A percentile compares a stretch with the other conserved stretches of the same genome.
Conservation (phyloP, 768 basidiomycete species). For the Pleurotus djamor region DNA sequence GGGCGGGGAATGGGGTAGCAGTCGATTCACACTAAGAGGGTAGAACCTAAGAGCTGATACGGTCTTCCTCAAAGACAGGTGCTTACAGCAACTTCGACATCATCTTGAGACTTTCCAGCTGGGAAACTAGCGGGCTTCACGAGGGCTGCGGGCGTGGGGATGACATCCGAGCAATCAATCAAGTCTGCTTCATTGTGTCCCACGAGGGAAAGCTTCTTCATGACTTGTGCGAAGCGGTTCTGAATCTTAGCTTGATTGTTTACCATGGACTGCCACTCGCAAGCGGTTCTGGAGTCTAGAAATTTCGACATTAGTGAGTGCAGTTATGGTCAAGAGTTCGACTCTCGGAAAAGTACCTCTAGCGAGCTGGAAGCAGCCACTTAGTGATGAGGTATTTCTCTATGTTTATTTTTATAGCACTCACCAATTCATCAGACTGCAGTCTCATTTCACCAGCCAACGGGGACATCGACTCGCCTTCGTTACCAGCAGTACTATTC, state of each 20-base stretch:
- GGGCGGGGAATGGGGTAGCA: slow-evolving; percentile 5
- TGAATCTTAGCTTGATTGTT: slow-evolving; percentile 30
- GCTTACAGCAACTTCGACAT: slow-evolving; percentile 26
- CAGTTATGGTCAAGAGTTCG: too few species aligned
- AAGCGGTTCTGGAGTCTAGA: slow-evolving; percentile 41
- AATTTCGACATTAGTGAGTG: background rate
- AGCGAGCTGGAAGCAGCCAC: slow-evolving; percentile 18
- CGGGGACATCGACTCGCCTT: slow-evolving; percentile 36
- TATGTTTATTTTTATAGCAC: background rate
- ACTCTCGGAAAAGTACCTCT: slow-evolving; percentile 10
- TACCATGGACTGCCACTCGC: slow-evolving; percentile 43
- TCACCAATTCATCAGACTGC: slow-evolving; percentile 36
- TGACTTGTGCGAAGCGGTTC: slow-evolving; percentile 32
- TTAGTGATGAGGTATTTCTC: background rate
- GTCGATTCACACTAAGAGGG: background rate
- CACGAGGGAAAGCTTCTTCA: slow-evolving; percentile 40
- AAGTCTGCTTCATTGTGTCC: slow-evolving; percentile 33
- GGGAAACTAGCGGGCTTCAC: slow-evolving; percentile 21
- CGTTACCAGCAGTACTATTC: slow-evolving; percentile 29
- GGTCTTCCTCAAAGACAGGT: background rate
- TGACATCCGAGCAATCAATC: slow-evolving; percentile 44
- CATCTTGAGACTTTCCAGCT: slow-evolving; percentile 21
- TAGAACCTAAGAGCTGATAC: too few species aligned
- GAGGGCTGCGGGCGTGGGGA: slow-evolving; percentile 28
- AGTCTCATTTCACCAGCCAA: slow-evolving; percentile 41